Percentiles rank a stretch among this genome's conserved stretches.
Evolutionary conservation across 129 eudicot species (phyloP).

Genomic region (Scalesia atractyloides): DNA sequence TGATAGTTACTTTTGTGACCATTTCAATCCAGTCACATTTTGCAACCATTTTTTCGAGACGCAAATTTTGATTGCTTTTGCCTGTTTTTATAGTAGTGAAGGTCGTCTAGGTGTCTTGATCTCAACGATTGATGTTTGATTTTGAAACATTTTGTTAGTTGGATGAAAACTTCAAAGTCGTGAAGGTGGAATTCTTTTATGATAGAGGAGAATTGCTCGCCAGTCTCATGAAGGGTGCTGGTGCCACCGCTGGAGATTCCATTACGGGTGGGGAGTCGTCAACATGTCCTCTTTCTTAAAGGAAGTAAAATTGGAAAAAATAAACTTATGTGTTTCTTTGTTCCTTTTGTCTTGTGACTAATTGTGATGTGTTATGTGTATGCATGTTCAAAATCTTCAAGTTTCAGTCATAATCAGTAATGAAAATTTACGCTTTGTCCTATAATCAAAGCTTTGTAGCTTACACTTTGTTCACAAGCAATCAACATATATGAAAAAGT

Average conservation of each 20-base stretch:
- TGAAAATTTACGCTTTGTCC: too few relatives aligned
- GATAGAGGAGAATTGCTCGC: slow-evolving; percentile 65
- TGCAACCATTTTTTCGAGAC: too few relatives aligned
- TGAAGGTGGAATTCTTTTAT: slow-evolving; percentile 53
- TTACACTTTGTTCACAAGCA: too few relatives aligned
- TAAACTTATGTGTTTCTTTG: slow-evolving; percentile 1
- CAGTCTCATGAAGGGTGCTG: slow-evolving; percentile 40
- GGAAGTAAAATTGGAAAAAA: neutral
- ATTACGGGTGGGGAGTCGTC: neutral
- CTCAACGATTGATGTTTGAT: neutral
- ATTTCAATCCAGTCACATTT: neutral
- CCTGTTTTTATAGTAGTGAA: neutral
- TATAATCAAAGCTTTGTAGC: too few relatives aligned
- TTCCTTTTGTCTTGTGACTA: neutral
- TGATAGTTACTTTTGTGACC: neutral
- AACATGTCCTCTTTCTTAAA: slow-evolving; percentile 46
- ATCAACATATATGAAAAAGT: too few relatives aligned
- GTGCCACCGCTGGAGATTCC: slow-evolving; percentile 7
- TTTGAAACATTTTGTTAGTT: slow-evolving; percentile 24
- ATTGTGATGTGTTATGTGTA: neutral
- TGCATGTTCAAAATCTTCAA: neutral
- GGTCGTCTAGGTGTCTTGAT: neutral
- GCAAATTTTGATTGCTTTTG: neutral
- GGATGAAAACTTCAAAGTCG: slow-evolving; percentile 47
- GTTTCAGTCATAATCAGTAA: neutral